phyloP scores from a whole-genome alignment of 768 basidiomycete genomes.

The Xerocomellus amylosporus region DNA sequence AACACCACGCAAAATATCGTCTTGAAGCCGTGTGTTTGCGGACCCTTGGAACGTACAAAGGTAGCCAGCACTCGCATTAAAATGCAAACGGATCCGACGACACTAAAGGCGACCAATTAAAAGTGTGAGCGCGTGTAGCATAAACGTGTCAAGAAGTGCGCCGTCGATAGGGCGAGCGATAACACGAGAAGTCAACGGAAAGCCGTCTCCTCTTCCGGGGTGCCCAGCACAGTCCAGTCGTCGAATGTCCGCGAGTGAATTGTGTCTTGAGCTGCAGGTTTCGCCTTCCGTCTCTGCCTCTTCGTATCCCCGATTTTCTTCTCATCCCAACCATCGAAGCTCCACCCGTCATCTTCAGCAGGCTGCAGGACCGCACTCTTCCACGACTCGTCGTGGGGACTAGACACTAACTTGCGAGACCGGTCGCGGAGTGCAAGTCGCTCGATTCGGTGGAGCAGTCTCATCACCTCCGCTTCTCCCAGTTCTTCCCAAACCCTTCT shows the following conservation, averaged over 20 bases:
- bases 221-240: slow-evolving; percentile 1
- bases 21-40: background rate
- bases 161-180: background rate
- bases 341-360: slow-evolving; percentile 40
- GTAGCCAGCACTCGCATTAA: too few species aligned
- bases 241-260: background rate
- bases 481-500: slow-evolving; percentile 43
- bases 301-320: background rate
- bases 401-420: slow-evolving; percentile 10
- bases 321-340: slow-evolving; percentile 48
- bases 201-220: background rate
- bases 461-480: slow-evolving; percentile 51
- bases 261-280: background rate
- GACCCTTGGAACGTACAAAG: too few species aligned
- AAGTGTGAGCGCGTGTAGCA: too few species aligned
- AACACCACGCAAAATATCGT: background rate
- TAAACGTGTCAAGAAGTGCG: too few species aligned
- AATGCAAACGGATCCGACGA: too few species aligned
- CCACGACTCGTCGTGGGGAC: slow-evolving; percentile 38
- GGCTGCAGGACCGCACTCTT: slow-evolving; percentile 36
- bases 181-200: slow-evolving; percentile 5
- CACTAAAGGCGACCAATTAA: too few species aligned
- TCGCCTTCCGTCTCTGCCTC: background rate
- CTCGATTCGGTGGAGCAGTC: slow-evolving; percentile 52
- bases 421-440: slow-evolving; percentile 31